Base-by-base conservation (phyloP, 2,329 filamentous ascomycete species). In the Xylaria multiplex region DNA sequence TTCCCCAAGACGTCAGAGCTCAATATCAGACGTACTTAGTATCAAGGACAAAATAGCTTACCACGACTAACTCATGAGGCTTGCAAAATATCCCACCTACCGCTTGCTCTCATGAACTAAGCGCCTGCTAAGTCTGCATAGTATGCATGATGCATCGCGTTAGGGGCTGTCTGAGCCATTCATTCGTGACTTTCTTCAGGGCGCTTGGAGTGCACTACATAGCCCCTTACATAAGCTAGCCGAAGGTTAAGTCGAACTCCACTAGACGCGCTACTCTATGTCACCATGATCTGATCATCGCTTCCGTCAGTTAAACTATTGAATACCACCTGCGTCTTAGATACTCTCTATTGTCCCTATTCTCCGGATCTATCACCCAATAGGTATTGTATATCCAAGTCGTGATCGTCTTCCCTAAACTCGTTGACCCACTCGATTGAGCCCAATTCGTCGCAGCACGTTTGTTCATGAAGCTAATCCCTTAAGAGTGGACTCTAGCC, bases 311-410 rank as follows among this genome's bases (percentile, higher is more conserved):
- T 50, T n/a, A 50, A 56, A 30, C 45, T 49, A 49, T 35, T 22
- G 40, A 59, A 24, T 37, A 32, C 53, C 60, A 14, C 58, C 50
- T 45, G 54, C 68, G 30, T 45, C 59, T 65, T 19, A 11, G 27
- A 43, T 62, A 54, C 35, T 16, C 37, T 50, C 46, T 53, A 8
- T 48, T 43, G 35, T n/a, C 37, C 48, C 46, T 53, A 8, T 48
- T 43, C 27, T 40, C 49, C 42, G 30, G 42, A n/a, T 22, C 46
- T 57, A 19, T 64, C 45, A 67, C 63, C 69, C 68, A 71, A 71
- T 68, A 60, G 62, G 30, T 65, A 55, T 55, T 55, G 49, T 45
- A 65, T 69, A 56, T 19, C 4, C 11, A 24, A 35, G 50, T 43
- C 63, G 46, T 14, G 54, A 59, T 56, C 37, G 42, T 5, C 11